phyloP scores from a whole-genome alignment of 495 filamentous ascomycete genomes.

The Aspergillus homomorphus region DNA sequence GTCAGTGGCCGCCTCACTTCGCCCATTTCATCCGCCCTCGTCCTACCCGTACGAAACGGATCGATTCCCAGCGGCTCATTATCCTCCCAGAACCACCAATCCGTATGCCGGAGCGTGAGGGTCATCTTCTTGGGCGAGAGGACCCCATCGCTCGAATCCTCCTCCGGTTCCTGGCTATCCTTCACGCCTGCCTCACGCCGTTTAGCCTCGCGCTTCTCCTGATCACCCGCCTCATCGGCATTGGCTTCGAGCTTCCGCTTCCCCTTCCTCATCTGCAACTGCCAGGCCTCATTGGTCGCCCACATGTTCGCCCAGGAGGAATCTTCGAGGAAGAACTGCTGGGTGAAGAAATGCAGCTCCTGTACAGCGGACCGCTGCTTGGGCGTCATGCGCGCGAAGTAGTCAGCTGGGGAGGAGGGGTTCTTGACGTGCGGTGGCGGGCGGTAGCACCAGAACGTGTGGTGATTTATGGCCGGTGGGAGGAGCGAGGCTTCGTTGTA shows the following conservation, averaged over 20 bases:
- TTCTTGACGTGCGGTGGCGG: not conserved
- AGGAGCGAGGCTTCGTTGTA: conserved; percentile 3
- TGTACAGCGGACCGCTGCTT: not conserved
- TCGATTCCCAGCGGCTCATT: conserved; percentile 1
- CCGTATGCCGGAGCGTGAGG: not conserved
- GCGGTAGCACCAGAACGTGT: conserved; percentile 2
- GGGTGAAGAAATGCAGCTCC: not conserved
- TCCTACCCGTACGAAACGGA: not conserved
- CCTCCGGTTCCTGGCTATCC: not conserved
- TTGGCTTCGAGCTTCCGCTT: not conserved
- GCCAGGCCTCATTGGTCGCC: not conserved
- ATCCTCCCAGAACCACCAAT: conserved; percentile 4
- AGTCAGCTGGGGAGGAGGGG: not conserved
- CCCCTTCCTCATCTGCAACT: not conserved
- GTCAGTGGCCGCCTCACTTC: no score
- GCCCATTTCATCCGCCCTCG: not conserved
- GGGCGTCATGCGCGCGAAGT: not conserved
- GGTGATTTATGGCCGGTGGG: not conserved
- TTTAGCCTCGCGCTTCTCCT: not conserved
- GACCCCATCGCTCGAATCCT: not conserved
- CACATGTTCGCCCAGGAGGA: not conserved
- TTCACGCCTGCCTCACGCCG: no score
- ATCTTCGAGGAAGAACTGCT: conserved; percentile 1
- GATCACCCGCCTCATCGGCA: not conserved
- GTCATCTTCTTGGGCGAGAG: not conserved